Evolutionary conservation across 2,329 filamentous ascomycete genomes (phyloP), one percentile per base, ranked within the genome.

Genomic region (Dactylonectria macrodidyma): DNA sequence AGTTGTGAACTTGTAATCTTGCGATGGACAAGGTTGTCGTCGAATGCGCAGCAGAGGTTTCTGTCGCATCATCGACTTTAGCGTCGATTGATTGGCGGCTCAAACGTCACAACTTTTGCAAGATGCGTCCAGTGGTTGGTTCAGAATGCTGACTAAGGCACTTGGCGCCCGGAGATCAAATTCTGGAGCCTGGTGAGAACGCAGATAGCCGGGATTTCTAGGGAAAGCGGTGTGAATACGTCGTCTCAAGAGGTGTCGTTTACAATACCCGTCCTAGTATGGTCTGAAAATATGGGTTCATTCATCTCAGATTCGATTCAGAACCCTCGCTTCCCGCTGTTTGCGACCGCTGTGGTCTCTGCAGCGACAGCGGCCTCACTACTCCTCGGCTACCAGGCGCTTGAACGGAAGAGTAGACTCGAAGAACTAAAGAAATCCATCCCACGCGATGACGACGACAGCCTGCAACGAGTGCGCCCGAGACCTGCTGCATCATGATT

Each of bases 271-370:
- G 9, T 67, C 48, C 56, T 26, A 62, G 61, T 26, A 74, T 75
- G 71, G 36, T 41, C 68, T 70, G 51, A 68, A 76, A 65, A 34
- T 16, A 85, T 85, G 85, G 75, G 84, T 48, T 84, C 84, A 34
- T 80, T 86, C 41, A 62, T 87, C 33, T 78, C 83, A 48, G 82
- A 84, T 60, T 80, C 82, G 5, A 76, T 85, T 47, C 80, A 82
- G 46, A 86, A 81, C 73, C 81, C 85, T 38, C 84, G 84, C 30
- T 78, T 87, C 48, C 93, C 95, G 78, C 84, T 96, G 41, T 87
- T 90, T 19, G 88, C 91, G 3, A 94, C 93, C 0, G 93, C 93
- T 2, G 84, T 93, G 24, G 81, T 89, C 14, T 92, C 90, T 0
- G 90, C 89, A 19, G 87, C 86, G 9, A 83, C 89, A 0, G 89